Base-by-base conservation (phyloP, 1,284 basidiomycete genomes). In the Anthracocystis walkeri region DNA sequence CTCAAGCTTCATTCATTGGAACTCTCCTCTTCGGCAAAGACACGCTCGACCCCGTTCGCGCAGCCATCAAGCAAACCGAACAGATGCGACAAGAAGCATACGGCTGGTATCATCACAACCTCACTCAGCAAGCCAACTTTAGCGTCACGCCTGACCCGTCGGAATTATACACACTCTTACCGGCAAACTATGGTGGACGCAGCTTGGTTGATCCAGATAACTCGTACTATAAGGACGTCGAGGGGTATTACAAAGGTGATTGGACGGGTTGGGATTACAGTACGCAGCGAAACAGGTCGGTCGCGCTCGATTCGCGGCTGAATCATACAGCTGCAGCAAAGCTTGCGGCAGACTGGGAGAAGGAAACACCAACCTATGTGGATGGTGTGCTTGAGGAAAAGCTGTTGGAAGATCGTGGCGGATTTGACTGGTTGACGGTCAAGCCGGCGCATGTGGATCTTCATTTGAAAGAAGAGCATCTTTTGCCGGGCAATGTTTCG, bases 201-300 rank as follows among this genome's bases (percentile, higher is more conserved):
- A 58, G 59, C 38, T 35, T 76, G 18, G 18, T 56, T 2, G 41
- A 44, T 20, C 46, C 61, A 1, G 74, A 67, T 44, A 69, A 63
- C 3, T 50, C 74, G 23, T 76, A 72, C 53, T 73, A 69, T 29
- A 21, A 38, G 27, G 61, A 69, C 25, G 25, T 76, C 41, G 55
- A 67, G 20, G 74, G 69, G 1, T 76, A 68, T 48, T 76, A 72
- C 62, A 76, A 69, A 46, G 74, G 74, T 31, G 29, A 72, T 11
- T 76, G 74, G 74, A 21, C 33, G 4, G 74, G 66, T 2, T 73
- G 65, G 63, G 69, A 76, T n/a, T 63, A 69, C 27, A 68, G 63
- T 29, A 66, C 74, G 6, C 20, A 27, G 21, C 52, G 45, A 8
- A 70, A 70, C 14, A 20, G 73, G 10, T 60, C 64, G 8, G 21